A percentile compares a stretch with the other conserved stretches of the same genome.
These are phyloP conservation scores for Cornus suecica DNA, from an alignment of 148 eudicot genomes.

Conservation along the genomic window DNA sequence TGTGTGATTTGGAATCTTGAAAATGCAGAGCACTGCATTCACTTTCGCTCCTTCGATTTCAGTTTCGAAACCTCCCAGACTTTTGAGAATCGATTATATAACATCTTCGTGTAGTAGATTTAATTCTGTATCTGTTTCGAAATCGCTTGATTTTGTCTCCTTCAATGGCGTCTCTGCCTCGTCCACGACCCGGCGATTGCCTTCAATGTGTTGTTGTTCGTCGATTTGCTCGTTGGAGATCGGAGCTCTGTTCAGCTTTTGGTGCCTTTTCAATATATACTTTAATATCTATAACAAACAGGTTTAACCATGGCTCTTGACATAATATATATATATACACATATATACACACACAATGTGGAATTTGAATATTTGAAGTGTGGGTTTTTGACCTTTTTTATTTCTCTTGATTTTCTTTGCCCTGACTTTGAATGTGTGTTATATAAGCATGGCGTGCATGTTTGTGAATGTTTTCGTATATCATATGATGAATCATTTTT, in stretches of 20 bases:
- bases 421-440: neutral
- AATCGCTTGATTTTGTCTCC: slow-evolving; percentile 7
- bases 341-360: neutral
- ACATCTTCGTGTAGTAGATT: no score
- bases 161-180: slow-evolving; percentile 3
- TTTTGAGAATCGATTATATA: slow-evolving; percentile 3
- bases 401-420: neutral
- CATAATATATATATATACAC: neutral
- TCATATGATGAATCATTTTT: no score
- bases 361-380: neutral
- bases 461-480: no score
- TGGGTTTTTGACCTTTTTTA: neutral
- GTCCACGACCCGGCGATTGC: slow-evolving; percentile 15
- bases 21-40: slow-evolving; percentile 67
- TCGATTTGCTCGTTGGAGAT: slow-evolving; percentile 46
- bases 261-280: slow-evolving; percentile 79
- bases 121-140: no score
- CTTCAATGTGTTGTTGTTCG: slow-evolving; percentile 20
- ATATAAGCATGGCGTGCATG: neutral
- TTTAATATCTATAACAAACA: slow-evolving; percentile 80
- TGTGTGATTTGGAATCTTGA: slow-evolving; percentile 15
- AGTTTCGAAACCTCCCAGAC: slow-evolving; percentile 21
- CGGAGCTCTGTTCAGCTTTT: slow-evolving; percentile 59
- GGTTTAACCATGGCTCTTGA: neutral
- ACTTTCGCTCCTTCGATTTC: slow-evolving; percentile 42